Evolutionary conservation across 1,284 basidiomycete species (phyloP).

Genomic region (Sporisorium iseilematis-ciliati): DNA sequence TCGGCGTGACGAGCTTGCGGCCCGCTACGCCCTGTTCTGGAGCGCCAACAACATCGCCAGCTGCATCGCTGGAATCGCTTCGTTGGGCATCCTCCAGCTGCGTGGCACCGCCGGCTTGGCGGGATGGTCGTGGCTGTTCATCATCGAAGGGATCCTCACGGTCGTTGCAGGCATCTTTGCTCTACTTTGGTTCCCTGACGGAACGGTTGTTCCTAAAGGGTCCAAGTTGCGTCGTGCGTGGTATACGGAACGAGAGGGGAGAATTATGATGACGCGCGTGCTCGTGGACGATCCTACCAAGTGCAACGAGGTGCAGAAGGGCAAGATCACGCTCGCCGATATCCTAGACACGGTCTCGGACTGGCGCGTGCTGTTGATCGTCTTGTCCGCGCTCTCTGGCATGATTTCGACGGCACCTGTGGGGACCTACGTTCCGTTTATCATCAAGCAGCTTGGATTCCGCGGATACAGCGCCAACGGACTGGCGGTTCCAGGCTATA

Average conservation of each 20-base stretch:
- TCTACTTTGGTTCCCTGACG: slow-evolving; percentile 3
- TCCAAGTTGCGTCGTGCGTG: slow-evolving; percentile 2
- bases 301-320: slow-evolving; percentile 5
- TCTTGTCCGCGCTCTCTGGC: not conserved
- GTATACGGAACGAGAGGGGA: slow-evolving; percentile 1
- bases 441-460: slow-evolving; percentile 3
- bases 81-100: not conserved
- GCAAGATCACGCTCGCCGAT: not conserved
- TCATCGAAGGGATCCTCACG: not conserved
- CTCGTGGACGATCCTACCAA: slow-evolving; percentile 3
- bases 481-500: not conserved
- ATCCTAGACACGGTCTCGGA: not conserved
- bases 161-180: slow-evolving; percentile 1
- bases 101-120: not conserved
- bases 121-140: slow-evolving; percentile 4
- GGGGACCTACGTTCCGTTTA: not conserved
- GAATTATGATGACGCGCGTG: slow-evolving; percentile 3
- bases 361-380: not conserved
- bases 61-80: slow-evolving; percentile 1
- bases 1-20: slow-evolving; percentile 1
- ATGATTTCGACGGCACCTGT: not conserved
- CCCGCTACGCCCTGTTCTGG: slow-evolving; percentile 1
- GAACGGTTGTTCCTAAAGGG: not conserved
- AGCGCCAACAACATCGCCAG: slow-evolving; percentile 6
- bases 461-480: slow-evolving; percentile 1